Conservation (phyloP, 73 alveolate genomes). For the Paramecium octaurelia region DNA sequence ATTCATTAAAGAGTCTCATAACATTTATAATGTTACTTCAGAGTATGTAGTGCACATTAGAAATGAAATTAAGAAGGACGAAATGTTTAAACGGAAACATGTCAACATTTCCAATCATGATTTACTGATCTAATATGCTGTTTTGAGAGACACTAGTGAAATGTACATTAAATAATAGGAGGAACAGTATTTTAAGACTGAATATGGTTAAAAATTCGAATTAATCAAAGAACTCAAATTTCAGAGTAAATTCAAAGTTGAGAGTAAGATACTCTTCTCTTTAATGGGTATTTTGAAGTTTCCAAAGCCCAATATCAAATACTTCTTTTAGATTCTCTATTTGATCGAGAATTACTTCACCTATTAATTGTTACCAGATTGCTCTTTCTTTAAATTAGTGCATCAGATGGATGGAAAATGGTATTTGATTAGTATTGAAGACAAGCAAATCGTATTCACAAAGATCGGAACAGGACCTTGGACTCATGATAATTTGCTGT, state of each 20-base stretch:
- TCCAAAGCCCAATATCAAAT: conserved; percentile 24
- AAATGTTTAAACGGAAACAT: neutral
- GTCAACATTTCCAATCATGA: conserved; percentile 1
- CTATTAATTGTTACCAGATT: conserved; percentile 21
- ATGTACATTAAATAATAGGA: neutral
- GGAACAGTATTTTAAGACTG: neutral
- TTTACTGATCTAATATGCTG: conserved; percentile 17
- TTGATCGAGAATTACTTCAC: conserved; percentile 35
- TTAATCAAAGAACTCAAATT: conserved; percentile 19
- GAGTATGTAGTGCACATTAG: conserved; percentile 21
- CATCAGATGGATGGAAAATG: conserved; percentile 24
- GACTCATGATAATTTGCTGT: neutral
- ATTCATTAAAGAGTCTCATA: neutral
- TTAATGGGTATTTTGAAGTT: conserved; percentile 22
- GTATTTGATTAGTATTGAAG: conserved; percentile 31
- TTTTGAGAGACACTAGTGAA: conserved; percentile 21
- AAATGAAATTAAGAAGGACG: conserved; percentile 42
- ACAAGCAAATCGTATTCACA: neutral
- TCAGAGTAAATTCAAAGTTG: conserved; percentile 25
- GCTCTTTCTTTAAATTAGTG: neutral
- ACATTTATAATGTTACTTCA: neutral
- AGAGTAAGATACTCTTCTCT: conserved; percentile 9
- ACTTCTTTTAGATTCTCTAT: conserved; percentile 7
- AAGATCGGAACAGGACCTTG: conserved; percentile 23
- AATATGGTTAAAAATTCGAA: conserved; percentile 15